Percentiles rank a stretch among this genome's conserved stretches.
phyloP scores from a whole-genome alignment of 495 filamentous ascomycete species.

The Trichoderma asperelloides region DNA sequence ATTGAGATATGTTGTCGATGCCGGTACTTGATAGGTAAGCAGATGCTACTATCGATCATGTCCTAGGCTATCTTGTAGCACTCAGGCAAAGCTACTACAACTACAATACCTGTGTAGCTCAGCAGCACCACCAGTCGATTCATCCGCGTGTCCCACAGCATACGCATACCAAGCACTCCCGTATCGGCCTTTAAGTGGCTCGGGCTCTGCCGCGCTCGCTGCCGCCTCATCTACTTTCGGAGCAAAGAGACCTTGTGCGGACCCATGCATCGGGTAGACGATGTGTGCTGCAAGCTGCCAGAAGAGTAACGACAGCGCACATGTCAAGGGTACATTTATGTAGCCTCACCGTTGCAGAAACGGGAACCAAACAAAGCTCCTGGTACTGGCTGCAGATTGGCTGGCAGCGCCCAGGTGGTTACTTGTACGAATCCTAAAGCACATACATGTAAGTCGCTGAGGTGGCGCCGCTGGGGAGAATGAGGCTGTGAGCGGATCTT shows the following conservation, averaged over 20 bases:
- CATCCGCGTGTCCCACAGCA: background rate
- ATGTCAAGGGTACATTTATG: background rate
- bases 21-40: too few relatives aligned
- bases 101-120: too few relatives aligned
- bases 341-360: background rate
- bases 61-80: too few relatives aligned
- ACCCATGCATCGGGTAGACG: background rate
- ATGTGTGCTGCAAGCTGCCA: background rate
- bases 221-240: background rate
- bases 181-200: background rate
- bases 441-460: background rate
- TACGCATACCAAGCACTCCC: background rate
- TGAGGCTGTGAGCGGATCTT: background rate
- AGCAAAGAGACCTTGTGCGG: background rate
- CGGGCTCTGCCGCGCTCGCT: background rate
- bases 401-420: too few relatives aligned
- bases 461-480: background rate
- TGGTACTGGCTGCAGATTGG: background rate
- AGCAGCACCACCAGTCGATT: background rate
- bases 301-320: background rate
- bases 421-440: background rate
- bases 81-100: too few relatives aligned
- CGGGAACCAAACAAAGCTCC: background rate
- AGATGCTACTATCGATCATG: too few relatives aligned
- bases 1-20: too few relatives aligned